These are phyloP conservation scores for Geotrichum candidum DNA, from an alignment of 1,139 yeast species.

Conservation along the genomic window DNA sequence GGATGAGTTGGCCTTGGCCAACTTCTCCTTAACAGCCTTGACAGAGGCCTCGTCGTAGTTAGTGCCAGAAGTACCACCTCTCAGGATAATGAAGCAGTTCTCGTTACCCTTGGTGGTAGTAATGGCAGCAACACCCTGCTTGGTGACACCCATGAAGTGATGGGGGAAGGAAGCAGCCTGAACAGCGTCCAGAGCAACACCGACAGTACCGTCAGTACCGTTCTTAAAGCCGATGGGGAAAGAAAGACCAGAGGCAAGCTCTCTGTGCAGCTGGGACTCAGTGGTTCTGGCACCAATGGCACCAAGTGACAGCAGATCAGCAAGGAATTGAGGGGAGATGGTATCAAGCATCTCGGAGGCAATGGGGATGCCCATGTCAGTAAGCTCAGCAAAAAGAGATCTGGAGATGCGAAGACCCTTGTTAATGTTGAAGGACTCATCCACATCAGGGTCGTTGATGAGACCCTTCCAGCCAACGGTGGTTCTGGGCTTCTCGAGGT, in stretches of 20 bases:
- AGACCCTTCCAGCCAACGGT: conserved; percentile 99
- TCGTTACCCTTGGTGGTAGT: conserved; percentile 92
- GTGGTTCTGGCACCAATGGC: conserved; percentile 98
- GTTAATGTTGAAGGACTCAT: conserved; percentile 88
- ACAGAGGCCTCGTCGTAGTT: conserved; percentile 78
- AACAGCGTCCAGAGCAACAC: conserved; percentile 90
- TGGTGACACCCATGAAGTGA: conserved; percentile 89
- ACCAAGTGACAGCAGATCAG: conserved; percentile 86
- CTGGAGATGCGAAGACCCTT: conserved; percentile 88
- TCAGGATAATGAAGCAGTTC: conserved; percentile 81
- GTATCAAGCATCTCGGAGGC: conserved; percentile 98
- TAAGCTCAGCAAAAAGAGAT: conserved; percentile 76
- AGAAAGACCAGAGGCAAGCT: conserved; percentile 87
- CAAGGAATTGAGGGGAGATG: conserved; percentile 86
- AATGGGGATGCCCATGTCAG: conserved; percentile 69
- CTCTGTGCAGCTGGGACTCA: conserved; percentile 94
- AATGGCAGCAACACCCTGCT: conserved; percentile 91
- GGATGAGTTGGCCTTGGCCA: conserved; percentile 47
- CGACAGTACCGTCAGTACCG: conserved; percentile 91
- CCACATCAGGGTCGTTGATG: conserved; percentile 94
- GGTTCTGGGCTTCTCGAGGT: conserved; percentile 95
- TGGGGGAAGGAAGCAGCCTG: conserved; percentile 91
- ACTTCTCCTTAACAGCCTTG: conserved; percentile 57
- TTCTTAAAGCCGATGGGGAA: conserved; percentile 98
- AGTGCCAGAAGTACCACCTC: conserved; percentile 94